Base-by-base conservation (phyloP, 352 stramenopile species). In the Phytopythium ostracodes region DNA sequence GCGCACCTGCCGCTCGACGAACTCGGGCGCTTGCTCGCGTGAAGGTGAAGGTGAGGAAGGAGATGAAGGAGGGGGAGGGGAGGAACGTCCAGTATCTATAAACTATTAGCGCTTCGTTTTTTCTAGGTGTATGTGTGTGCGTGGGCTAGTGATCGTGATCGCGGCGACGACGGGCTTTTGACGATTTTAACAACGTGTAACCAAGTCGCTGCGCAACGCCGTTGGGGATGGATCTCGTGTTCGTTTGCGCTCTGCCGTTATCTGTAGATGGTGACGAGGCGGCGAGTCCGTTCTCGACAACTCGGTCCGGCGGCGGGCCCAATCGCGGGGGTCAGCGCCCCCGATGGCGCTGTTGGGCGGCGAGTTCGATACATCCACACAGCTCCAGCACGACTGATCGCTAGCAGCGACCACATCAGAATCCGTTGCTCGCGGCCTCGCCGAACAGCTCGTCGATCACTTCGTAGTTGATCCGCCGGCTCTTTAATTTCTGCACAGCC, bases 391-490 rank as follows among this genome's bases (percentile, higher is more conserved):
- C 40, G 15, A n/a, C 17, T 9, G 15, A 7, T n/a, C 38, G n/a
- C 14, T 35, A 54, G 17, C 29, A 14, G 24, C 25, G 25, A 11
- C 15, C 14, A 17, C 2, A 42, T 79, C 68, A 91, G 33, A 88
- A 89, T 0, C 79, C 79, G 56, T 89, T 91, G 66, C 71, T 91
- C 50, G 82, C 82, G 27, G 82, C 82, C 68, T 95, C 83, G 31
- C 84, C 87, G 79, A 95, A 95, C 51, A 95, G 77, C 72, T 95
- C 84, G 62, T 92, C 78, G 67, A 95, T 92, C 52, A 94, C 87
- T 73, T 95, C 87, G 63, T 95, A 94, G 69, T 95, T 95, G 71
- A 95, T 95, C 67, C 85, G 76, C 72, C 84, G 79, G 60, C 84
- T 93, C 66, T 94, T 95, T 78, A 95, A 84, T 88, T 91, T 92